Conservation (phyloP, 306 rosid species). For the Sphenostylis stenocarpa region DNA sequence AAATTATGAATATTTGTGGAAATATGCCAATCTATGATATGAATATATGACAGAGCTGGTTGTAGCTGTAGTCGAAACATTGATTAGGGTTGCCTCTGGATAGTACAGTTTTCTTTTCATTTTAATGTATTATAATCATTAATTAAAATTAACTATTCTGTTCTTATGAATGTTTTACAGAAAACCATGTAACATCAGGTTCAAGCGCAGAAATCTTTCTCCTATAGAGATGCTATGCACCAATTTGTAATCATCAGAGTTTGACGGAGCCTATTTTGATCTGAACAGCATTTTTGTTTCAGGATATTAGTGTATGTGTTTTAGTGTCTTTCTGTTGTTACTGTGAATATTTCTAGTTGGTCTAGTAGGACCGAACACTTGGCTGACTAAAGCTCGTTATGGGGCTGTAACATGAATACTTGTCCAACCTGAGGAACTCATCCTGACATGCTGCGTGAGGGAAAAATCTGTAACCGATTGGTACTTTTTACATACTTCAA, state of each 20-base stretch:
- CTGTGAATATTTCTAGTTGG: not conserved
- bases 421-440: not conserved
- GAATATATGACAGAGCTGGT: not conserved
- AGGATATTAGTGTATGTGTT: not conserved
- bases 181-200: constrained; percentile 1
- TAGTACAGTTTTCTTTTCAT: not conserved
- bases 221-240: not conserved
- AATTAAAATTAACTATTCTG: not conserved
- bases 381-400: not conserved
- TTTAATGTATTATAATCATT: not conserved
- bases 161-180: constrained; percentile 4
- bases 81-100: not conserved
- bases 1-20: not conserved
- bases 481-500: not conserved
- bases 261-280: constrained; percentile 3
- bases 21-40: not conserved
- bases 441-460: not conserved
- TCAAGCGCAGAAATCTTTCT: not conserved
- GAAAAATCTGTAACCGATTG: not conserved
- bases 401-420: not conserved
- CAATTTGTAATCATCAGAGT: not conserved
- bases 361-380: not conserved
- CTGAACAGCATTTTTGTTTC: not conserved
- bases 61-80: not conserved
- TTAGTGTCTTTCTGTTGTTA: not conserved